A percentile compares a stretch with the other conserved stretches of the same genome.
Evolutionary conservation across 2,329 filamentous ascomycete species (phyloP).

Genomic region (Phaeosphaeria sp.): DNA sequence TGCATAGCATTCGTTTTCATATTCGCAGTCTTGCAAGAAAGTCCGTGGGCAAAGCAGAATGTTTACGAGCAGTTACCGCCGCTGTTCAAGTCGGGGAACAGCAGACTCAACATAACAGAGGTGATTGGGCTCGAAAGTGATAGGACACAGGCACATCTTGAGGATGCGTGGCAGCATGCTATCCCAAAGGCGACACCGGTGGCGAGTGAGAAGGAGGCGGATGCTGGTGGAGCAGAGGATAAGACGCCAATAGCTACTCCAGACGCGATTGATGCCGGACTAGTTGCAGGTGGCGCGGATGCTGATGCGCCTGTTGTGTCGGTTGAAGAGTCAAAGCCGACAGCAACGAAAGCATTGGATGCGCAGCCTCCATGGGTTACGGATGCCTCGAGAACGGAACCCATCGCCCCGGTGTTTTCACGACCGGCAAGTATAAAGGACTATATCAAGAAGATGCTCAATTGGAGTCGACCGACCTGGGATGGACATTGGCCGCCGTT

Average conservation of each 20-base stretch:
- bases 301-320: not conserved
- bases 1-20: slow-evolving; percentile 43
- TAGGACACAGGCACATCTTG: slow-evolving; percentile 20
- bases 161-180: slow-evolving; percentile 31
- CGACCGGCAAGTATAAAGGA: slow-evolving; percentile 35
- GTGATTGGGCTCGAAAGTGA: slow-evolving; percentile 15
- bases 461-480: slow-evolving; percentile 49
- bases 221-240: not conserved
- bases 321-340: slow-evolving; percentile 1
- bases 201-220: slow-evolving; percentile 1
- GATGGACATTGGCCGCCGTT: slow-evolving; percentile 54
- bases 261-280: not conserved
- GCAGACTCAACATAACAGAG: slow-evolving; percentile 17
- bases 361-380: slow-evolving; percentile 34
- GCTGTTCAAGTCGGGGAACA: slow-evolving; percentile 20
- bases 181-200: slow-evolving; percentile 15
- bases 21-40: slow-evolving; percentile 34
- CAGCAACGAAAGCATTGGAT: slow-evolving; percentile 4
- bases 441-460: slow-evolving; percentile 51
- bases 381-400: slow-evolving; percentile 19
- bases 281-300: not conserved
- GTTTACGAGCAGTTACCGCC: slow-evolving; percentile 38
- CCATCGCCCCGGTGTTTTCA: slow-evolving; percentile 21
- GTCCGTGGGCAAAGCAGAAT: slow-evolving; percentile 32
- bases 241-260: slow-evolving; percentile 9